These are phyloP conservation scores for Cochlearia excelsa DNA, from an alignment of 345 rosid genomes.

Conservation along the genomic window DNA sequence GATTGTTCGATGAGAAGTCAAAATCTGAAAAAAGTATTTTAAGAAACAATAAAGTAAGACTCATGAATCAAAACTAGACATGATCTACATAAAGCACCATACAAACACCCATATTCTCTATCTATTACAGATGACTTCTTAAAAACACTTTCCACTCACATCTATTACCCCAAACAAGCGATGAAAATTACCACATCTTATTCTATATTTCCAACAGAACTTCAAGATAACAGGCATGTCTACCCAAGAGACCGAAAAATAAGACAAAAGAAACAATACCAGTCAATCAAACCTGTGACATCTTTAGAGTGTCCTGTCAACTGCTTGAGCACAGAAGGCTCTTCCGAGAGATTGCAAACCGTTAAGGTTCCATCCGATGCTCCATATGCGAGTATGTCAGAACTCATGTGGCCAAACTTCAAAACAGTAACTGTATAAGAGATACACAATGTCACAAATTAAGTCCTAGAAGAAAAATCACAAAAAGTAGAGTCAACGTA, in stretches of 20 bases:
- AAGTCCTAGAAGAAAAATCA: not conserved
- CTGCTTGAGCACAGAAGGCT: conserved; percentile 62
- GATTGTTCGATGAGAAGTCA: conserved; percentile 97
- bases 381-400: conserved; percentile 92
- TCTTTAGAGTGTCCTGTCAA: conserved; percentile 80
- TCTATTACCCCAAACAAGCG: conserved; percentile 8
- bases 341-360: conserved; percentile 71
- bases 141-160: conserved; percentile 1
- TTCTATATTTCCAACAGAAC: not conserved
- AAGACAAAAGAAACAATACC: conserved; percentile 55
- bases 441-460: conserved; percentile 12
- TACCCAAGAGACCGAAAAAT: conserved; percentile 34
- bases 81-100: conserved; percentile 4
- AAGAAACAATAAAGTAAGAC: conserved; percentile 23
- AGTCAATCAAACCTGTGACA: conserved; percentile 96
- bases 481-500: not conserved
- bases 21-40: conserved; percentile 65
- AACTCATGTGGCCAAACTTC: conserved; percentile 96
- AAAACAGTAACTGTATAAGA: conserved; percentile 75
- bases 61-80: not conserved
- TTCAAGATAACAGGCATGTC: conserved; percentile 21
- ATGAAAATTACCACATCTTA: conserved; percentile 4
- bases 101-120: conserved; percentile 8
- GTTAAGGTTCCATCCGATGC: conserved; percentile 92
- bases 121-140: not conserved